A percentile compares a stretch with the other conserved stretches of the same genome.
phyloP scores from a whole-genome alignment of 2,329 filamentous ascomycete genomes.

The Fusarium sp. region DNA sequence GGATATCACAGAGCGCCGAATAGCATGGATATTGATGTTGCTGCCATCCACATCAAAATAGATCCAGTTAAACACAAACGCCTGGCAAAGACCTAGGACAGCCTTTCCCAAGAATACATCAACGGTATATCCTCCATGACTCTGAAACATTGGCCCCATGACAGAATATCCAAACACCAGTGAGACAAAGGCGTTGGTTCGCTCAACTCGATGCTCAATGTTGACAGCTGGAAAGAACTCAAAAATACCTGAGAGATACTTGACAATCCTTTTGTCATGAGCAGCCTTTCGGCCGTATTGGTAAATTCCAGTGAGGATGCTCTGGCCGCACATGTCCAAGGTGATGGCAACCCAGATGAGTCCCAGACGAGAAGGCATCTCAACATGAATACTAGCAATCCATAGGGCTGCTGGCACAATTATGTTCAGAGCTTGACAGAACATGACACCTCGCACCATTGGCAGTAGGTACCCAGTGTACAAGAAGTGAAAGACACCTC shows the following conservation, averaged over 20 bases:
- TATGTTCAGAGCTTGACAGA: conserved; percentile 55
- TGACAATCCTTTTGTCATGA: conserved; percentile 31
- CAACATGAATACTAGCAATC: conserved; percentile 67
- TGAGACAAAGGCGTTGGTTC: conserved; percentile 71
- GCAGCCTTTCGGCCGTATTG: conserved; percentile 40
- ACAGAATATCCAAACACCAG: conserved; percentile 73
- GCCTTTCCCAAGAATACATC: conserved; percentile 71
- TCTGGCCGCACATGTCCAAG: conserved; percentile 61
- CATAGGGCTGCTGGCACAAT: conserved; percentile 63
- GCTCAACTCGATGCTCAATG: conserved; percentile 72
- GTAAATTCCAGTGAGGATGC: conserved; percentile 54
- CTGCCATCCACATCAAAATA: conserved; percentile 70
- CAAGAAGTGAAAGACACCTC: conserved; percentile 58
- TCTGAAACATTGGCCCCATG: conserved; percentile 69
- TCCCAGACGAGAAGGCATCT: conserved; percentile 62
- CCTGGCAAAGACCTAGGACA: conserved; percentile 64
- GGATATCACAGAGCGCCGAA: conserved; percentile 59
- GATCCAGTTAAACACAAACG: conserved; percentile 69
- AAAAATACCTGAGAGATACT: conserved; percentile 52
- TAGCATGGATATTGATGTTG: conserved; percentile 68
- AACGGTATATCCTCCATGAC: conserved; percentile 52
- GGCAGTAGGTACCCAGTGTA: conserved; percentile 59
- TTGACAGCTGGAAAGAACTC: conserved; percentile 71
- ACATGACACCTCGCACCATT: conserved; percentile 66
- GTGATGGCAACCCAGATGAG: conserved; percentile 65